Evolutionary conservation across 2,329 filamentous ascomycete genomes (phyloP).

Genomic region (Ophidiomyces ophidiicola): DNA sequence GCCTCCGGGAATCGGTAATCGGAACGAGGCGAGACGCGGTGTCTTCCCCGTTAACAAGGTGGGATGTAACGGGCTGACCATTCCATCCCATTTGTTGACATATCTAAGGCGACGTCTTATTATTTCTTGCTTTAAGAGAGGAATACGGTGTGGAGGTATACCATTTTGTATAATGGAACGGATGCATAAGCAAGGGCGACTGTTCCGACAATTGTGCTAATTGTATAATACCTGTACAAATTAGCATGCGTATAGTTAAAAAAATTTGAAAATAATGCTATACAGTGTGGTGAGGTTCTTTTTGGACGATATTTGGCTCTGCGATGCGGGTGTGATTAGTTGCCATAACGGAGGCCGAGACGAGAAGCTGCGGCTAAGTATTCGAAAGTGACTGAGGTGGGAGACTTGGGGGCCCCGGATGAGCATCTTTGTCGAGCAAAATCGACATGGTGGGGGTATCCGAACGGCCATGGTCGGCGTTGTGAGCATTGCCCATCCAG

Average conservation of each 20-base stretch:
- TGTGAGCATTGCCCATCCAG: background rate
- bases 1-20: constrained; percentile 65
- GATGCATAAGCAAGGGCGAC: constrained; percentile 53
- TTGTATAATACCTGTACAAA: constrained; percentile 46
- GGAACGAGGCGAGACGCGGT: constrained; percentile 67
- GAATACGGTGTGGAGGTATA: constrained; percentile 18
- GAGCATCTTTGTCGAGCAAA: background rate
- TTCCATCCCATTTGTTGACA: constrained; percentile 59
- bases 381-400: background rate
- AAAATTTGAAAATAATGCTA: constrained; percentile 1
- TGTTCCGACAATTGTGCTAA: constrained; percentile 51
- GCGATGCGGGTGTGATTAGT: constrained; percentile 2
- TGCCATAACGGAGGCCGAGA: constrained; percentile 7
- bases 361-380: constrained; percentile 10
- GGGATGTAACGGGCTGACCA: constrained; percentile 77
- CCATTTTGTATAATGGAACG: constrained; percentile 57
- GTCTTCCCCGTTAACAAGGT: constrained; percentile 50
- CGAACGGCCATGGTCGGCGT: constrained; percentile 3
- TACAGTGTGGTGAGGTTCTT: constrained; percentile 47
- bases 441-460: constrained; percentile 5
- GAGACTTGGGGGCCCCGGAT: background rate
- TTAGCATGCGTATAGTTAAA: constrained; percentile 7
- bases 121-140: background rate
- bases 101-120: constrained; percentile 26
- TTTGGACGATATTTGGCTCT: constrained; percentile 25